Conservation (phyloP, 306 rosid species). For the Crotalaria pallida region DNA sequence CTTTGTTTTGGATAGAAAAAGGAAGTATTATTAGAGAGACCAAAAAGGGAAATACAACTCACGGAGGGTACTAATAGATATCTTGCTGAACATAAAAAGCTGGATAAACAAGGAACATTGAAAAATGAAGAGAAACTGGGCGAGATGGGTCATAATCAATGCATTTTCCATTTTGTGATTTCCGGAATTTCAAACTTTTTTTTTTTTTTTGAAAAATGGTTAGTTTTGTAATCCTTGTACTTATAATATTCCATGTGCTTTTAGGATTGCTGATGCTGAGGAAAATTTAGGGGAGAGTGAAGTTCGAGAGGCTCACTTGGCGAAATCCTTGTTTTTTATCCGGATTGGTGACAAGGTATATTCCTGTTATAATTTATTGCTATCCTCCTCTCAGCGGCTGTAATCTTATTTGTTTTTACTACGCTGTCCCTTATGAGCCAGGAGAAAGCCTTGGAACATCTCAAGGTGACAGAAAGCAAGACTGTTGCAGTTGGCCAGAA, state of each 20-base stretch:
- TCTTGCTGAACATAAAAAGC: not conserved
- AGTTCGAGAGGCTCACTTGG: constrained; percentile 97
- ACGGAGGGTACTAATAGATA: not conserved
- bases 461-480: constrained; percentile 86
- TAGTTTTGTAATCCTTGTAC: not conserved
- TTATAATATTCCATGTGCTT: constrained; percentile 14
- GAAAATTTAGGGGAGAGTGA: constrained; percentile 98
- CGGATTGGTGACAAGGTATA: constrained; percentile 87
- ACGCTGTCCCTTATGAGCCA: constrained; percentile 27
- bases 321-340: constrained; percentile 83
- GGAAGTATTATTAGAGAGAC: not conserved
- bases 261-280: constrained; percentile 95
- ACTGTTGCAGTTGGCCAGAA: constrained; percentile 98
- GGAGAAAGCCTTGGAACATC: constrained; percentile 91
- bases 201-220: not conserved
- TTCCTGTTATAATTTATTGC: constrained; percentile 4
- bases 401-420: constrained; percentile 2
- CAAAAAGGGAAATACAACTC: not conserved
- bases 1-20: not conserved
- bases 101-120: not conserved
- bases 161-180: not conserved
- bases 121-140: not conserved
- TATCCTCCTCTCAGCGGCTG: not conserved
- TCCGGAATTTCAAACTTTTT: constrained; percentile 16
- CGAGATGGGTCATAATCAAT: constrained; percentile 9